Base-by-base conservation (phyloP, 2,329 filamentous ascomycete species). In the Colletotrichum horii region DNA sequence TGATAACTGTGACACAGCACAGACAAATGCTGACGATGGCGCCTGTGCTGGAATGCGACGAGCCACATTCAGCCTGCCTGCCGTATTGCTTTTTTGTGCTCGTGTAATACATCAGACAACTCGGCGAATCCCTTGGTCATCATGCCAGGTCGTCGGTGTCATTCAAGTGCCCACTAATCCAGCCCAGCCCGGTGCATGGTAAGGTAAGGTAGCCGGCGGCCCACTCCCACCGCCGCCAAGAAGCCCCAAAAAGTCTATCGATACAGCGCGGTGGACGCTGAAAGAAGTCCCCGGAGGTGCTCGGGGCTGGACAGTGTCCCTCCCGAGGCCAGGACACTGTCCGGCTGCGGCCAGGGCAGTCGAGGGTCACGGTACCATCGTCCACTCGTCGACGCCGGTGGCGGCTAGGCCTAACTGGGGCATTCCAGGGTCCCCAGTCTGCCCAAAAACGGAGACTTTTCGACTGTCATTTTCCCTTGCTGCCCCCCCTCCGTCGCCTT, bases 1-100 rank as follows among this genome's bases (percentile, higher is more conserved):
- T 75, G 69, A 72, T 75, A 75, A 75, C 48, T 71, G 72, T 66
- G 72, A 38, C 66, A 52, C 67, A 71, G 36, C 48, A 61, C 55
- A 19, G 26, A 66, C 48, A 34, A 52, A 36, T 26, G 34, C 68
- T 30, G 38, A 52, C 24, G 36, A 19, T 24, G 61, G 58, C 30
- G 55, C 30, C 22, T 32, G 19, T 32, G 61, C 38, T 70, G 60
- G 43, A 65, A 70, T 62, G 24, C 30, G 22, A 11, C 38, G 36
- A 34, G n/a, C 28, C 34, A 16, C 26, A 5, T 14, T 19, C 30
- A 61, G 22, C n/a, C 36, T 64, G 22, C n/a, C 36, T 64, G 12
- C n/a, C n/a, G 30, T 36, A 36, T 64, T 9, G 32, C 60, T 15
- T 60, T 60, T 70, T 48, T 70, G 65, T 55, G 71, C 66, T 68